Percentiles rank a stretch among this genome's conserved stretches.
phyloP scores from a whole-genome alignment of 2,329 filamentous ascomycete genomes.

The Cephalotrichum gorgonifer region DNA sequence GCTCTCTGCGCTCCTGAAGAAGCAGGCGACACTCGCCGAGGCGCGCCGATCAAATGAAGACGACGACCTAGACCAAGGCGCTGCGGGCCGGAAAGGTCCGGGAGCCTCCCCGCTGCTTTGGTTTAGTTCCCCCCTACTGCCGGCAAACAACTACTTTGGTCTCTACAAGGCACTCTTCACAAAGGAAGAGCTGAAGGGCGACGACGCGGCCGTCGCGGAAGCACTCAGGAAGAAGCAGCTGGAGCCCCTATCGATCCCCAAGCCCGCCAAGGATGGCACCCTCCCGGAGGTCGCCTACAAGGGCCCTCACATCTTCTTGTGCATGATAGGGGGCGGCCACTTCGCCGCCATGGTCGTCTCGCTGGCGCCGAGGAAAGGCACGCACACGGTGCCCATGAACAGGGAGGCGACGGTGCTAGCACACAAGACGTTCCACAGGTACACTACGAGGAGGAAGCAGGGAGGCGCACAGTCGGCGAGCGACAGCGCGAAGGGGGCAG shows the following conservation, averaged over 20 bases:
- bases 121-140: constrained; percentile 69
- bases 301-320: constrained; percentile 84
- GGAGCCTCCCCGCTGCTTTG: constrained; percentile 72
- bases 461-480: constrained; percentile 91
- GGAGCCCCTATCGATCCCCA: constrained; percentile 43
- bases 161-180: constrained; percentile 78
- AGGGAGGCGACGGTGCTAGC: constrained; percentile 80
- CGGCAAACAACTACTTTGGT: constrained; percentile 70
- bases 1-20: constrained; percentile 68
- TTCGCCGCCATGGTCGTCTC: constrained; percentile 96
- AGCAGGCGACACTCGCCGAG: constrained; percentile 64
- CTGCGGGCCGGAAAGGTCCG: constrained; percentile 32
- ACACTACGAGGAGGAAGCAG: constrained; percentile 92
- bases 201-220: constrained; percentile 50
- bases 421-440: constrained; percentile 96
- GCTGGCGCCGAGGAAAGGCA: constrained; percentile 69
- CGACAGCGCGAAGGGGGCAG: constrained; percentile 85
- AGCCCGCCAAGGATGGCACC: constrained; percentile 47
- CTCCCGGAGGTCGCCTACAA: constrained; percentile 47
- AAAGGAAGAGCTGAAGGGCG: constrained; percentile 57
- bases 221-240: constrained; percentile 70
- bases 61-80: constrained; percentile 31
- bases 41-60: constrained; percentile 36
- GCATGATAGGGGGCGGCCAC: constrained; percentile 97
- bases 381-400: constrained; percentile 60